Percentiles rank a stretch among this genome's conserved stretches.
Evolutionary conservation across 768 basidiomycete species (phyloP).

Genomic region (Brasilioporus rufonigricans): DNA sequence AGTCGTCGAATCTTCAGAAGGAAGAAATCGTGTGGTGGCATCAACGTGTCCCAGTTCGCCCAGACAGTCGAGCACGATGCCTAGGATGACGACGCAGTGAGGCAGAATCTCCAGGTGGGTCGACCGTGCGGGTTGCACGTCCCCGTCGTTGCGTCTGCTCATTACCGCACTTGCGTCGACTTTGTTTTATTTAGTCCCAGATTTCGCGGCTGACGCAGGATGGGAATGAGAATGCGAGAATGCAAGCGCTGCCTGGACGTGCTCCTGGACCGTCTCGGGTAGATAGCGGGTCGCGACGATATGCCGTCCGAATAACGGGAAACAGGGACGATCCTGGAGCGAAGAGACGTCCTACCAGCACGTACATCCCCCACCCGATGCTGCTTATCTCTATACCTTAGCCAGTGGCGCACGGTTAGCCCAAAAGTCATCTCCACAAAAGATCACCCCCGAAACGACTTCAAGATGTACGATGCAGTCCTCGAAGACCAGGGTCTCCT

Average conservation of each 20-base stretch:
- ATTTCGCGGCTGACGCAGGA: constrained; percentile 53
- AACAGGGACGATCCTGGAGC: constrained; percentile 2
- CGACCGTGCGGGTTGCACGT: background rate
- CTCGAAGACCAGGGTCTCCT: constrained; percentile 36
- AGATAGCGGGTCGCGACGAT: constrained; percentile 45
- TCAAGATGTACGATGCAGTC: constrained; percentile 75
- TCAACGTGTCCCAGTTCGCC: constrained; percentile 76
- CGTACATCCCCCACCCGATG: constrained; percentile 33
- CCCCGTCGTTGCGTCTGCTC: background rate
- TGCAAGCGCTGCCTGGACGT: constrained; percentile 15
- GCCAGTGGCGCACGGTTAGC: constrained; percentile 34
- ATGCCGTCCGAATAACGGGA: constrained; percentile 42
- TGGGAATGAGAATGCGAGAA: constrained; percentile 20
- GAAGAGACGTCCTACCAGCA: constrained; percentile 37
- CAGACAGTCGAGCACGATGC: constrained; percentile 70
- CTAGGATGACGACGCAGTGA: constrained; percentile 60
- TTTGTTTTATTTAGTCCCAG: constrained; percentile 43
- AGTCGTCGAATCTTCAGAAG: constrained; percentile 67
- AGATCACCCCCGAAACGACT: constrained; percentile 44
- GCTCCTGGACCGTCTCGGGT: constrained; percentile 20
- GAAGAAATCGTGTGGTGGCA: constrained; percentile 58
- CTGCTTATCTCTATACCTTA: background rate
- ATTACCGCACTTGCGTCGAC: background rate
- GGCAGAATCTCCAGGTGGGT: constrained; percentile 62
- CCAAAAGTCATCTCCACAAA: constrained; percentile 56